Conservation (phyloP, 352 stramenopile genomes). For the Globisporangium iwayamae region DNA sequence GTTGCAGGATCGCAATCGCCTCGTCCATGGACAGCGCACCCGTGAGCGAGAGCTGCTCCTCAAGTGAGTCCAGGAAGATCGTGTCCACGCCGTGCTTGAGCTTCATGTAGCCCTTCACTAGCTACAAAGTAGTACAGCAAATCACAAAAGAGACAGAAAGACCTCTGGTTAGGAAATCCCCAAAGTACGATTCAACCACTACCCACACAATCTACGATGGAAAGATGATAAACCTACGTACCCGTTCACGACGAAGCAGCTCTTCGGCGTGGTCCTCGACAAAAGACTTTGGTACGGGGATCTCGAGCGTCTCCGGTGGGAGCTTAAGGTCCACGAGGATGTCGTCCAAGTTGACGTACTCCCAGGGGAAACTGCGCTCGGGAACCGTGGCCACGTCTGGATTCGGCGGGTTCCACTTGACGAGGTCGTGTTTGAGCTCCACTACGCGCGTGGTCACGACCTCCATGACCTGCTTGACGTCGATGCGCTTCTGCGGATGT, state of each 20-base stretch:
- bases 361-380: slow-evolving; percentile 91
- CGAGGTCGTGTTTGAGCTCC: slow-evolving; percentile 89
- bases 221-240: slow-evolving; percentile 12
- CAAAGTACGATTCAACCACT: neutral
- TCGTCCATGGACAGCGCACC: slow-evolving; percentile 52
- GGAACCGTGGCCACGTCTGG: slow-evolving; percentile 72
- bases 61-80: slow-evolving; percentile 46
- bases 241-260: slow-evolving; percentile 60
- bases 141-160: slow-evolving; percentile 1
- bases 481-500: slow-evolving; percentile 93
- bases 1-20: slow-evolving; percentile 87
- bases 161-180: neutral
- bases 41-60: slow-evolving; percentile 33
- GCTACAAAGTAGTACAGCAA: slow-evolving; percentile 7
- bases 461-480: slow-evolving; percentile 91
- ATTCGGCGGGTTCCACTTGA: slow-evolving; percentile 95
- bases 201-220: neutral
- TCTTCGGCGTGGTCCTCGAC: slow-evolving; percentile 75
- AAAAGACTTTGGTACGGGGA: slow-evolving; percentile 88
- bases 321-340: slow-evolving; percentile 93
- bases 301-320: slow-evolving; percentile 87
- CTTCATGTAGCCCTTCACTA: slow-evolving; percentile 89
- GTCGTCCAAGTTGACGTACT: slow-evolving; percentile 92
- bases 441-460: slow-evolving; percentile 87
- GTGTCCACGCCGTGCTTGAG: slow-evolving; percentile 82